Percentiles rank a stretch among this genome's conserved stretches.
These are phyloP conservation scores for Cajanus cajan DNA, from an alignment of 306 rosid species.

Conservation along the genomic window DNA sequence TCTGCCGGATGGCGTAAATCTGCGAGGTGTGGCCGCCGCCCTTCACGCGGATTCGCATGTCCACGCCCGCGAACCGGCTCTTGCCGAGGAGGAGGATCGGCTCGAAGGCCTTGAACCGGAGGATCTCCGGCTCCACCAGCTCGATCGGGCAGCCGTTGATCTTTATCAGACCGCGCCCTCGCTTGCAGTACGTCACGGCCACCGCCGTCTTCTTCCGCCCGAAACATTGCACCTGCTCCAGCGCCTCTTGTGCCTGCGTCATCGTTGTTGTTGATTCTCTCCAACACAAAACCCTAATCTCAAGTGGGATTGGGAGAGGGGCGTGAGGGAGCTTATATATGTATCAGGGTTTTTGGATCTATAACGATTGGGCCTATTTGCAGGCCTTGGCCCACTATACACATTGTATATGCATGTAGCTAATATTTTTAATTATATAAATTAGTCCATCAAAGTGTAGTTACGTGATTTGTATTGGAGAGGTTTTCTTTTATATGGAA, in stretches of 20 bases:
- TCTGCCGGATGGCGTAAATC: constrained; percentile 84
- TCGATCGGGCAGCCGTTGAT: constrained; percentile 87
- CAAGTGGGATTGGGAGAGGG: rapidly evolving
- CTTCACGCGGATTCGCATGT: constrained; percentile 78
- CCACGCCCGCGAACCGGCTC: constrained; percentile 68
- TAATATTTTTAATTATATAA: no score
- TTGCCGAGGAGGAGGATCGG: constrained; percentile 73
- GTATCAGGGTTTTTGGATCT: constrained; percentile 10
- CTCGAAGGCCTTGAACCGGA: constrained; percentile 78
- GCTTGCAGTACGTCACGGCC: constrained; percentile 87
- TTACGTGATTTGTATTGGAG: no score
- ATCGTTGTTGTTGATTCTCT: background rate
- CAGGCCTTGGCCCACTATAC: no score
- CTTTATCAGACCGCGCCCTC: constrained; percentile 77
- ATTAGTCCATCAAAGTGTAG: no score
- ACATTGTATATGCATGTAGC: no score
- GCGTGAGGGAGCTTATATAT: background rate
- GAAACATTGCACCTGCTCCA: constrained; percentile 77
- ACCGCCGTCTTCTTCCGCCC: constrained; percentile 93
- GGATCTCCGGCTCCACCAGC: constrained; percentile 77
- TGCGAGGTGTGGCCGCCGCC: constrained; percentile 89
- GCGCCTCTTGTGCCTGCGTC: constrained; percentile 29
- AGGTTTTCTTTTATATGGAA: no score
- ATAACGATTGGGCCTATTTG: background rate
- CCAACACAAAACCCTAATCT: constrained; percentile 15